Percentiles rank a stretch among this genome's conserved stretches.
These are phyloP conservation scores for Candida corydali DNA, from an alignment of 805 yeast genomes.

Conservation along the genomic window DNA sequence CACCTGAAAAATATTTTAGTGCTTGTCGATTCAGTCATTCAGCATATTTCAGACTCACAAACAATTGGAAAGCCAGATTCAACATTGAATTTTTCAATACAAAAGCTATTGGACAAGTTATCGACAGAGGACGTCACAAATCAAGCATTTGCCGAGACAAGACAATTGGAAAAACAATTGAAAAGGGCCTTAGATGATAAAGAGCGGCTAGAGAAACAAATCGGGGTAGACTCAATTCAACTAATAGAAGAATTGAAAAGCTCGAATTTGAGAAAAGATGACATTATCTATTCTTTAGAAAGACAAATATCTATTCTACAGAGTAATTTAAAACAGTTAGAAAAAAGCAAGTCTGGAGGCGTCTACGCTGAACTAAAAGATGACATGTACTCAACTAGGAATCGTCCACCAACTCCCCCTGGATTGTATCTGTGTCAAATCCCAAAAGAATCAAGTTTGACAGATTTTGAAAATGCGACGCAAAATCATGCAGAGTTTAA, in stretches of 20 bases:
- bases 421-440: constrained; percentile 3
- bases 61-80: constrained; percentile 21
- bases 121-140: constrained; percentile 32
- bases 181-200: constrained; percentile 19
- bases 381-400: neutral
- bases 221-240: constrained; percentile 18
- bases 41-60: constrained; percentile 23
- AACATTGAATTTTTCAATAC: constrained; percentile 29
- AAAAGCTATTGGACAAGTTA: constrained; percentile 30
- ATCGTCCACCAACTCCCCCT: constrained; percentile 13
- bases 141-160: constrained; percentile 29
- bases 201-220: constrained; percentile 17
- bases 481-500: constrained; percentile 3
- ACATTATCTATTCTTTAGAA: constrained; percentile 21
- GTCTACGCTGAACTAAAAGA: constrained; percentile 5
- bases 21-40: constrained; percentile 28
- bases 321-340: constrained; percentile 17
- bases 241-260: constrained; percentile 19
- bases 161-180: constrained; percentile 19
- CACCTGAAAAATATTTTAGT: constrained; percentile 20
- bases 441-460: neutral
- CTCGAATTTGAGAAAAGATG: constrained; percentile 18
- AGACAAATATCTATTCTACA: constrained; percentile 22
- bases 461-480: no score
- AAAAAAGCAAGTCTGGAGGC: constrained; percentile 9